Evolutionary conservation across 768 basidiomycete species (phyloP), one percentile per base, ranked within the genome.

Genomic region (Pleurotus salmoneostramineus): DNA sequence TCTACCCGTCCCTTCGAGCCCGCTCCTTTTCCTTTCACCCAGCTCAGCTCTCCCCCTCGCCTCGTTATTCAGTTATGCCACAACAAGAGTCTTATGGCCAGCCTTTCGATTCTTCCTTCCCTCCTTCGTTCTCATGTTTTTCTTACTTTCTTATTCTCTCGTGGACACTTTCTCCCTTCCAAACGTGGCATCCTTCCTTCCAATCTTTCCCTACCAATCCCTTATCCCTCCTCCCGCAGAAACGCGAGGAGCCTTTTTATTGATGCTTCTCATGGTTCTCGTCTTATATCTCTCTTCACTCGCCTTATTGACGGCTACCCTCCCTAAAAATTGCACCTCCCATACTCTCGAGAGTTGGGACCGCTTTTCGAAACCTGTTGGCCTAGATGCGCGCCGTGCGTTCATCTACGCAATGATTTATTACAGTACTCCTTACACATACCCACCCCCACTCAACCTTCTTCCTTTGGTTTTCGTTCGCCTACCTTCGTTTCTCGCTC

Each of bases 401-500:
- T 80, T 81, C 59, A 64, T 71, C 21, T 64, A 64, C 21, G 68
- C 74, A 15, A 73, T 79, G 27, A 51, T 65, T 17, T 51, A 58
- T 4, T 83, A 79, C 59, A 61, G 71, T 1, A 58, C 59, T 5
- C 70, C 73, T 2, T 74, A 77, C 56, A 65, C 63, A 48, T 85
- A 82, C 60, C 82, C 81, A 2, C 71, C 80, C 4, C 83, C 83
- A 0, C 73, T 84, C 65, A 84, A 81, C 66, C 56, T 85, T 48
- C 34, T 82, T 3, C 69, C 64, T 34, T 37, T 67, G 5, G 4
- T 70, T 35, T 37, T 71, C 37, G 48, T 10, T 33, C 66, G 31
- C 70, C 69, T 3, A 60, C 52, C 11, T 51, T 46, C 6, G 43
- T 62, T n/a, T 52, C 65, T 11, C 42, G 48, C 21, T 27, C 21